A percentile compares a stretch with the other conserved stretches of the same genome.
Evolutionary conservation across 441 rosid species (phyloP).

Genomic region (Lepidium campestre): DNA sequence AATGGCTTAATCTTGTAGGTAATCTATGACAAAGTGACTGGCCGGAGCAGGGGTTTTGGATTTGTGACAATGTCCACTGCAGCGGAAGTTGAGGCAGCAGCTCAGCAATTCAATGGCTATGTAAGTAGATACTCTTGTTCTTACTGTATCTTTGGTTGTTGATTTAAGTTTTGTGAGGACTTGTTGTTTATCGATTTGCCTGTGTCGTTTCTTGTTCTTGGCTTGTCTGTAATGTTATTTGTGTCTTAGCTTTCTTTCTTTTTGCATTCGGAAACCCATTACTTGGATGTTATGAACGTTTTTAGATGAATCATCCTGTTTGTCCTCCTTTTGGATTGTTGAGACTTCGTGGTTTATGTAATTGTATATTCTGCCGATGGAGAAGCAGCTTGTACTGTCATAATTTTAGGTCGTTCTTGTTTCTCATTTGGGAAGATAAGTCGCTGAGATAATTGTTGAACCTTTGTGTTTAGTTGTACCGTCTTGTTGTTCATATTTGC

Average conservation of each 20-base stretch:
- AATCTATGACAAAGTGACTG: slow-evolving; percentile 86
- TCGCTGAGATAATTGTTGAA: background rate
- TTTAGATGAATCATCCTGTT: background rate
- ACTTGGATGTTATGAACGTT: background rate
- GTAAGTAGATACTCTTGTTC: slow-evolving; percentile 38
- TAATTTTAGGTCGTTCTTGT: background rate
- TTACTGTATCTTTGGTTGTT: background rate
- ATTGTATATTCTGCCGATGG: background rate
- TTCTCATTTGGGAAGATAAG: background rate
- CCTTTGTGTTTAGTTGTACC: background rate
- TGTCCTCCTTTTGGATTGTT: background rate
- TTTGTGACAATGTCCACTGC: slow-evolving; percentile 83
- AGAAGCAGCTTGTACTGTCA: background rate
- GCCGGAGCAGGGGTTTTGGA: slow-evolving; percentile 93
- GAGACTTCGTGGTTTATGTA: background rate
- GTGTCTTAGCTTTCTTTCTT: background rate
- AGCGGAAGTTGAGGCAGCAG: slow-evolving; percentile 81
- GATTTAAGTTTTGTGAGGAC: background rate
- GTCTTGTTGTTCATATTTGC: background rate
- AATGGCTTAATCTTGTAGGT: slow-evolving; percentile 45
- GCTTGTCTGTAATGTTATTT: background rate
- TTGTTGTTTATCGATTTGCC: background rate
- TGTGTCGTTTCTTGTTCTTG: background rate
- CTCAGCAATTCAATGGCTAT: slow-evolving; percentile 87
- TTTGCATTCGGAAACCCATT: background rate